A percentile compares a stretch with the other conserved stretches of the same genome.
phyloP scores from a whole-genome alignment of 2,329 filamentous ascomycete genomes.

The Nothophaeocryptopus gaeumannii region DNA sequence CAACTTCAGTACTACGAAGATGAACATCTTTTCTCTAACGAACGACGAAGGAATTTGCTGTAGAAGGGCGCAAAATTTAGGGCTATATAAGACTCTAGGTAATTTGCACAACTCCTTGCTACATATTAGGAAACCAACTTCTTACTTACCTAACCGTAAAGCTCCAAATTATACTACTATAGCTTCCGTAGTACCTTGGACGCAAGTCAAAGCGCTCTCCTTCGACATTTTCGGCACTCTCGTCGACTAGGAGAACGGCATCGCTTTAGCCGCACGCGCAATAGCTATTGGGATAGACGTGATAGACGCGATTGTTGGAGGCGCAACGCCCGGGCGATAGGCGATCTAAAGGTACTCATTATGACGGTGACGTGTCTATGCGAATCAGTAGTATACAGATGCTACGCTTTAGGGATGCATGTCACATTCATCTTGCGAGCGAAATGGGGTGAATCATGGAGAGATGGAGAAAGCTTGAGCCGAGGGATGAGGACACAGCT shows the following conservation, averaged over 20 bases:
- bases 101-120: too few relatives aligned
- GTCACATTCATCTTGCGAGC: conserved; percentile 1
- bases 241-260: conserved; percentile 73
- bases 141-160: too few relatives aligned
- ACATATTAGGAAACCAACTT: too few relatives aligned
- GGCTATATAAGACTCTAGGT: too few relatives aligned
- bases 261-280: conserved; percentile 52
- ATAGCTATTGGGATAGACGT: conserved; percentile 42
- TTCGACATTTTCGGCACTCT: conserved; percentile 81
- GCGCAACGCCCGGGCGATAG: conserved; percentile 9
- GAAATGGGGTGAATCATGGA: conserved; percentile 5
- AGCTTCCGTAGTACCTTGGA: conserved; percentile 30
- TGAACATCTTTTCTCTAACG: too few relatives aligned
- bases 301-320: conserved; percentile 9
- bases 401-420: background rate
- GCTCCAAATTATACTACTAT: conserved; percentile 11
- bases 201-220: conserved; percentile 51
- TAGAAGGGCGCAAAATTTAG: too few relatives aligned
- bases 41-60: too few relatives aligned
- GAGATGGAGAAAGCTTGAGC: too few relatives aligned
- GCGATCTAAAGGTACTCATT: conserved; percentile 11
- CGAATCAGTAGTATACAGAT: background rate
- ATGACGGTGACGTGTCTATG: conserved; percentile 1
- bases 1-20: too few relatives aligned
- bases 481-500: too few relatives aligned